Evolutionary conservation across 495 filamentous ascomycete species (phyloP), one percentile per base, ranked within the genome.

Genomic region (Xanthoparmelia taractica): DNA sequence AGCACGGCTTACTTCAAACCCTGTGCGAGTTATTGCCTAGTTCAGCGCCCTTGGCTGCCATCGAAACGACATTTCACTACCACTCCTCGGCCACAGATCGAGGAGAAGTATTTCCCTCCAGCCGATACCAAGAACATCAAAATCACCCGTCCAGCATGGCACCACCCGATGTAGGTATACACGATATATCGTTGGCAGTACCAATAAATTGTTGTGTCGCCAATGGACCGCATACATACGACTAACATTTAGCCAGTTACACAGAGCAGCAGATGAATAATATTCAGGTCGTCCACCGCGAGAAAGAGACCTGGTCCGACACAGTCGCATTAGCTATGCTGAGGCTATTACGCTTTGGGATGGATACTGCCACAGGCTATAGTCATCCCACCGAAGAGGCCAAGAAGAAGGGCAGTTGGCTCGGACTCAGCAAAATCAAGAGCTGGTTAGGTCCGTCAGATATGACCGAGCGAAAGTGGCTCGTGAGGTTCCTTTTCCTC

Each of bases 401-500:
- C 11, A 74, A 78, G 58, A 29, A 66, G 20, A 58, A 27, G 52
- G 60, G 69, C 72, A 57, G 75, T 72, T 62, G 76, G 79, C 61
- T 68, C 76, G 2, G 69, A 36, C 74, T 72, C 31, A 36, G 55
- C 2, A 73, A 77, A 38, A 76, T 79, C 18, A 73, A 80, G 69
- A 69, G 69, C 62, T 73, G 69, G 58, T 85, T 84, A 68, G 52
- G 66, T 40, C 34, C 62, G 37, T 67, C 66, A 4, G 71, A 76
- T 37, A 92, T 93, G 89, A 87, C 75, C 0, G 86, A 89, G 70
- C 72, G 82, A 27, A 89, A 91, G 68, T 93, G 88, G 88, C 74
- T 97, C 45, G 81, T 88, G 15, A 82, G 94, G 27, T 89, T 96
- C 68, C 80, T 98, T 65, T 97, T 98, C 75, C 81, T 98, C 58